Evolutionary conservation across 768 basidiomycete species (phyloP).

Genomic region (Tephrocybe sp.): DNA sequence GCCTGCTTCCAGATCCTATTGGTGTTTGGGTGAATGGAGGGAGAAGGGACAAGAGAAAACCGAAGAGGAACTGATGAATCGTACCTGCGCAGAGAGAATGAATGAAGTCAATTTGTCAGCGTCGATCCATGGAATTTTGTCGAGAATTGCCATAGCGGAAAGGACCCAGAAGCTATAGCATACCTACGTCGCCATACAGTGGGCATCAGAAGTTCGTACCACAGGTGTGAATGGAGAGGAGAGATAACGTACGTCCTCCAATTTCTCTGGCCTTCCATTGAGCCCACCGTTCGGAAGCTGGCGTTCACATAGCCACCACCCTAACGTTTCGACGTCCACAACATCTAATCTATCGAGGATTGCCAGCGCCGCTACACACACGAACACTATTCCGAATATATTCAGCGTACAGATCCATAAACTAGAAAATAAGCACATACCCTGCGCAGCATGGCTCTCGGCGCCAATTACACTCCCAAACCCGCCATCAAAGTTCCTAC

Average conservation of each 20-base stretch:
- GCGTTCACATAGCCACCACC: conserved; percentile 92
- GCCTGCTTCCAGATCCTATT: conserved; percentile 81
- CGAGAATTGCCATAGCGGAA: conserved; percentile 81
- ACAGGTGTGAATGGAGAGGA: not conserved
- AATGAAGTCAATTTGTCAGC: conserved; percentile 71
- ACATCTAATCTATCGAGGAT: conserved; percentile 82
- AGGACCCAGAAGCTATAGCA: conserved; percentile 99
- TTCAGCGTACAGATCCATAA: no score
- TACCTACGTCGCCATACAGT: conserved; percentile 49
- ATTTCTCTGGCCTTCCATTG: conserved; percentile 96
- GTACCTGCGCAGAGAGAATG: conserved; percentile 89
- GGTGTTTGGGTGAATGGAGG: not conserved
- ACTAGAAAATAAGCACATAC: conserved; percentile 39
- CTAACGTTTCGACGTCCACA: conserved; percentile 76
- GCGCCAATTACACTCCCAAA: conserved; percentile 84
- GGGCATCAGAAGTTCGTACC: not conserved
- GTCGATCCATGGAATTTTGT: conserved; percentile 86
- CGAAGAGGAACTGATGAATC: no score
- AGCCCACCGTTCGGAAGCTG: conserved; percentile 92
- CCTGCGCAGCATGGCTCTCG: conserved; percentile 91
- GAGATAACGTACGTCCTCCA: conserved; percentile 75
- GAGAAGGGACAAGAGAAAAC: not conserved
- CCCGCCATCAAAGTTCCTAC: conserved; percentile 94
- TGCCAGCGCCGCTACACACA: conserved; percentile 83
- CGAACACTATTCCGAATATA: conserved; percentile 60